Conservation (phyloP, 2,329 filamentous ascomycete species). For the Nigrospora osmanthi region DNA sequence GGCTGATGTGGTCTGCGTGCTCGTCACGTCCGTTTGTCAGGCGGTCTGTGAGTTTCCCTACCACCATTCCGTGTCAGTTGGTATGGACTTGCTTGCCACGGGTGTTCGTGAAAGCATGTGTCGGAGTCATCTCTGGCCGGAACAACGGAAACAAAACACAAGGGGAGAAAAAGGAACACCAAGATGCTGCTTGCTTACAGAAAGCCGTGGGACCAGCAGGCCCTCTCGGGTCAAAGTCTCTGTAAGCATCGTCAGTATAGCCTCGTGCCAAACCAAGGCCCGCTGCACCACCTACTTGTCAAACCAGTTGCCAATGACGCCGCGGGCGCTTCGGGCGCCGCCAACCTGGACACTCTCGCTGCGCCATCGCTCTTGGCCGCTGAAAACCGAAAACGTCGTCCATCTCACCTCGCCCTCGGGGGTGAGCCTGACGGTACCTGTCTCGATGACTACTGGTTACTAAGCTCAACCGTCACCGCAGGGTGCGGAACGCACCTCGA, state of each 20-base stretch:
- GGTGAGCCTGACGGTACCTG: constrained; percentile 57
- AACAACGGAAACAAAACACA: no score
- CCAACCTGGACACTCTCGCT: constrained; percentile 71
- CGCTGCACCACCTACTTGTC: constrained; percentile 46
- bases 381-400: constrained; percentile 59
- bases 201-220: constrained; percentile 66
- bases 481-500: constrained; percentile 15
- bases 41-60: constrained; percentile 41
- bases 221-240: constrained; percentile 56
- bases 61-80: no score
- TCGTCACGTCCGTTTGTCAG: constrained; percentile 26
- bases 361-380: constrained; percentile 65
- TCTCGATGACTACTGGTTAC: constrained; percentile 3
- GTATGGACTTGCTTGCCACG: no score
- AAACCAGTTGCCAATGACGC: constrained; percentile 71
- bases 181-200: constrained; percentile 19
- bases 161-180: no score
- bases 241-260: constrained; percentile 12
- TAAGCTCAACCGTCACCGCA: neutral
- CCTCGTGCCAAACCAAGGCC: neutral
- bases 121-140: no score
- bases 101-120: no score
- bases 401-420: constrained; percentile 65
- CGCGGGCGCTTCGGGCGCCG: constrained; percentile 54
- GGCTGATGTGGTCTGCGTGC: constrained; percentile 16